These are phyloP conservation scores for Tricholoma saponaceum DNA, from an alignment of 768 basidiomycete genomes.

Conservation along the genomic window DNA sequence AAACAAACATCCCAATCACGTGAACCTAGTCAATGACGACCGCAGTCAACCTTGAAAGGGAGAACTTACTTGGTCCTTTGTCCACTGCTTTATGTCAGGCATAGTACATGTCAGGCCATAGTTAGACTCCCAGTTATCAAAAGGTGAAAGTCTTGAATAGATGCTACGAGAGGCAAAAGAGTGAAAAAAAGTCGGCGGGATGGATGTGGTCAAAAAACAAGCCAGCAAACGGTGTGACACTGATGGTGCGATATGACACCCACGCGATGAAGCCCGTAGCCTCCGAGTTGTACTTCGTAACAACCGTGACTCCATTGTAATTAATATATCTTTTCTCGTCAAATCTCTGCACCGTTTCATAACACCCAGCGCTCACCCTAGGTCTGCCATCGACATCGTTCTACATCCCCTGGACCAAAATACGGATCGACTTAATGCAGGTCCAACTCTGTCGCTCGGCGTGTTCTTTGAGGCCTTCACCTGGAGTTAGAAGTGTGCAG, in stretches of 20 bases:
- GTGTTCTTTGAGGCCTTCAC: too few species aligned
- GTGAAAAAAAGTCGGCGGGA: constrained; percentile 1
- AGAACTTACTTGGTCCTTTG: background rate
- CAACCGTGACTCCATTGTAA: constrained; percentile 11
- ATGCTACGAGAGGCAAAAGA: background rate
- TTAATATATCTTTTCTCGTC: constrained; percentile 6
- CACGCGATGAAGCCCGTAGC: constrained; percentile 9
- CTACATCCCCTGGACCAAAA: background rate
- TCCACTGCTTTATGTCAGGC: background rate
- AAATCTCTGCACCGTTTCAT: background rate
- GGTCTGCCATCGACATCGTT: too few species aligned
- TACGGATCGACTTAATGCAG: background rate
- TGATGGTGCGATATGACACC: constrained; percentile 16
- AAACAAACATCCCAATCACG: constrained; percentile 35
- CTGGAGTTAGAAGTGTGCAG: background rate
- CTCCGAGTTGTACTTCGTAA: constrained; percentile 12
- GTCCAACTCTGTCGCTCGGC: too few species aligned
- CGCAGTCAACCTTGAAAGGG: background rate
- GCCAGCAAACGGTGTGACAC: constrained; percentile 16
- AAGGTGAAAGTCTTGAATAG: background rate
- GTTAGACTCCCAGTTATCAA: background rate
- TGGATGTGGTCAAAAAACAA: constrained; percentile 19
- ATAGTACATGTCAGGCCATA: background rate
- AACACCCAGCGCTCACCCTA: too few species aligned
- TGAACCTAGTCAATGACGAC: constrained; percentile 15